phyloP scores from a whole-genome alignment of 352 stramenopile genomes.

The Pythium volutum region DNA sequence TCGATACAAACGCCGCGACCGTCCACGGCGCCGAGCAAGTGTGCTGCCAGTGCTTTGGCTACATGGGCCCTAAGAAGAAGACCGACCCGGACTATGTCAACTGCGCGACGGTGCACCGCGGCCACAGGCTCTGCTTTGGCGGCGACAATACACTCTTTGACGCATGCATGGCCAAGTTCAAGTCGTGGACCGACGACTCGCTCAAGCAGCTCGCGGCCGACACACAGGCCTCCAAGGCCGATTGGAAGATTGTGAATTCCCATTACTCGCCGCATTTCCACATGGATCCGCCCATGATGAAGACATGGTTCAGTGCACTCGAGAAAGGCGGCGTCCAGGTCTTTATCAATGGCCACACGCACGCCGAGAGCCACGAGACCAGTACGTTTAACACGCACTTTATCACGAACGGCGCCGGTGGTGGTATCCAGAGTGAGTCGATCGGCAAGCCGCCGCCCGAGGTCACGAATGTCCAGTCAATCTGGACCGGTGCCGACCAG shows the following conservation, averaged over 20 bases:
- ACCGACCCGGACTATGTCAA: constrained; percentile 21
- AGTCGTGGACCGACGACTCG: constrained; percentile 69
- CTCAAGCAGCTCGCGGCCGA: constrained; percentile 47
- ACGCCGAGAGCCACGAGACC: constrained; percentile 75
- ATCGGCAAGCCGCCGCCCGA: constrained; percentile 23
- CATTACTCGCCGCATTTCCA: constrained; percentile 81
- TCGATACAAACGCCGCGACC: constrained; percentile 65
- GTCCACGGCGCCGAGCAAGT: constrained; percentile 65
- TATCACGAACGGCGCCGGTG: constrained; percentile 38
- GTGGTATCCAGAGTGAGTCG: constrained; percentile 34
- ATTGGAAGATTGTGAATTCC: constrained; percentile 85
- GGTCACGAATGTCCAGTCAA: constrained; percentile 22
- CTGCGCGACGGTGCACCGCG: constrained; percentile 51
- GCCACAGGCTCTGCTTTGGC: constrained; percentile 49
- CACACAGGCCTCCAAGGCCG: constrained; percentile 55
- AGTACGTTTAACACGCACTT: constrained; percentile 32
- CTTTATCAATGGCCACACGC: constrained; percentile 73
- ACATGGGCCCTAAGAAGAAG: constrained; percentile 30
- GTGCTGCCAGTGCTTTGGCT: constrained; percentile 85
- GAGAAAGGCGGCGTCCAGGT: constrained; percentile 51
- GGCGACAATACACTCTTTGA: constrained; percentile 56
- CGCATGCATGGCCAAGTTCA: constrained; percentile 62
- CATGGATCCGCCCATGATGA: constrained; percentile 51
- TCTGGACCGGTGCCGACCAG: constrained; percentile 23
- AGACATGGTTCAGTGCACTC: constrained; percentile 61